These are phyloP conservation scores for Paracoccidioides brasiliensis DNA, from an alignment of 2,329 filamentous ascomycete species.

Conservation along the genomic window DNA sequence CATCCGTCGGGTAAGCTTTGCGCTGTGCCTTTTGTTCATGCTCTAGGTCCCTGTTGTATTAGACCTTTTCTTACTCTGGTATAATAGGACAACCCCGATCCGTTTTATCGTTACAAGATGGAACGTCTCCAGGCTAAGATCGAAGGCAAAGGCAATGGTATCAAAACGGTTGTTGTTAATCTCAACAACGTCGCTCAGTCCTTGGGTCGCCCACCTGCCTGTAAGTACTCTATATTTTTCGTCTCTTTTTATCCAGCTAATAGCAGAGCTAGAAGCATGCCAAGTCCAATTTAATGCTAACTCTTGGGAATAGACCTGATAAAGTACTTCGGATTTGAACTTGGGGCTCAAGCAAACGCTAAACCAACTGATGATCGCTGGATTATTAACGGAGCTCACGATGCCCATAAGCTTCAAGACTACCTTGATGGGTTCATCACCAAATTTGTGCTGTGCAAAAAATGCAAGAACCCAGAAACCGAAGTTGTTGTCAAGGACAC, in stretches of 20 bases:
- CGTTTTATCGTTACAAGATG: constrained; percentile 99
- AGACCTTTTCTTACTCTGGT: constrained; percentile 5
- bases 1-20: constrained; percentile 55
- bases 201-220: constrained; percentile 79
- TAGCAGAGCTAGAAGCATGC: not conserved
- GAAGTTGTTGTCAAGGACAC: constrained; percentile 91
- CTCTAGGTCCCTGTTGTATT: constrained; percentile 4
- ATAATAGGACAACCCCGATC: constrained; percentile 70
- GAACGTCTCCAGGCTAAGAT: constrained; percentile 97
- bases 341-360: constrained; percentile 96
- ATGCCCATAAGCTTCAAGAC: constrained; percentile 89
- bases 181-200: constrained; percentile 85
- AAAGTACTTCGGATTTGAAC: constrained; percentile 99
- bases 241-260: not conserved
- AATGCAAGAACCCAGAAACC: constrained; percentile 99
- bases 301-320: constrained; percentile 52
- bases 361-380: constrained; percentile 95
- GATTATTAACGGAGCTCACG: constrained; percentile 99
- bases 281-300: constrained; percentile 1
- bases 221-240: constrained; percentile 20
- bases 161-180: constrained; percentile 98
- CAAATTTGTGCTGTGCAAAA: constrained; percentile 98
- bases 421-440: constrained; percentile 96
- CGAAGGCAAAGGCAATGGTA: constrained; percentile 98
- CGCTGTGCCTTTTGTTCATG: not conserved